Base-by-base conservation (phyloP, 495 filamentous ascomycete genomes). In the Haplographium delicatum region DNA sequence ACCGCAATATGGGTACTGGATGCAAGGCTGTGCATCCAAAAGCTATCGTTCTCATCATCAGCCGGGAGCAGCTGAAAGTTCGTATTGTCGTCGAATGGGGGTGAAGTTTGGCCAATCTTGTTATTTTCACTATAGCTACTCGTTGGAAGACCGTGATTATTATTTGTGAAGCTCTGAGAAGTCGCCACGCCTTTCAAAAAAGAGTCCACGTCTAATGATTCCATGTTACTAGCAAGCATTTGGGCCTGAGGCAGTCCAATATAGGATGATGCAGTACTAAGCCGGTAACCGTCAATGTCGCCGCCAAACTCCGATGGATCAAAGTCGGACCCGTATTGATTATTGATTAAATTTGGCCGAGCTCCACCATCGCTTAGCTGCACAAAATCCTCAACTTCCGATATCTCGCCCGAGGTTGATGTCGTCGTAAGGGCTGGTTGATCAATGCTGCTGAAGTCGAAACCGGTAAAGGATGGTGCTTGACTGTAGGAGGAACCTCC, bases 371-470 rank as follows among this genome's bases (percentile, higher is more conserved):
- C 42, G 10, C 59, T 56, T 11, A 44, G 47, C 20, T 35, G 38
- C 2, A 42, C 43, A n/a, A 59, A 57, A 41, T 90, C 86, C 45
- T 86, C 85, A 11, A 78, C 78, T 64, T 89, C 85, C 11, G 85
- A 89, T 24, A 85, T 79, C 52, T 88, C 84, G 25, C 85, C 85
- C 2, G 85, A 88, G 7, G 83, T 89, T 3, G 84, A 88, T 2
- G 83, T 84, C 5, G 78, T 65, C 11, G 71, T 72, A 48, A 82
- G 68, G 5, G 74, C 79, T 40, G 78, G 70, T 40, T 74, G 73
- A 48, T 74, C 74, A 19, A 71, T 67, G 51, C 71, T 72, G 38
- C 61, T 65, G 53, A 76, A 84, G 52, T 87, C 82, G 56, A 83
- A 84, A 45, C 80, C 80, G 35, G 79, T 73, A 61, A 82, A 88